Conservation (phyloP, 148 eudicot species). For the Rheum nobile region DNA sequence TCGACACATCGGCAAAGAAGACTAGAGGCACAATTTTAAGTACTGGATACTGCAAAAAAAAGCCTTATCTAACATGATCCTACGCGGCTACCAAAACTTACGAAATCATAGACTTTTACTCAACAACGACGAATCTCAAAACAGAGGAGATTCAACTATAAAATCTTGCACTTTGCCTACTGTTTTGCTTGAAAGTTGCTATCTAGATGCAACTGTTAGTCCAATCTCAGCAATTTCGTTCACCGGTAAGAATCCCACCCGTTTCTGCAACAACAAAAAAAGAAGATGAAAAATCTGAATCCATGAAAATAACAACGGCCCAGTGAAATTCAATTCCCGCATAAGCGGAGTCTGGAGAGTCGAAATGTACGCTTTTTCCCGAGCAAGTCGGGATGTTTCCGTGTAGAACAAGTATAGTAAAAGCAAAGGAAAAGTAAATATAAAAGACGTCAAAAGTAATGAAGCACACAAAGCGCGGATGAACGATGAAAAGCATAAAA, state of each 20-base stretch:
- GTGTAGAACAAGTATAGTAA: no score
- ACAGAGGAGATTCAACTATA: neutral
- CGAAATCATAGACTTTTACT: neutral
- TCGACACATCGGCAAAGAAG: no score
- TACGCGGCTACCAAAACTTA: neutral
- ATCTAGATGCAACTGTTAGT: slow-evolving; percentile 29
- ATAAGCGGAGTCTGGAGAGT: no score
- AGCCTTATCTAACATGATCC: neutral
- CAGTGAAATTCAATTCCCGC: no score
- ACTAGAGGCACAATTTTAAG: neutral
- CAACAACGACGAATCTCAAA: neutral
- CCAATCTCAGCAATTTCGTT: slow-evolving; percentile 42
- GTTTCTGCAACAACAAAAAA: slow-evolving; percentile 33
- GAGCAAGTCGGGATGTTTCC: no score
- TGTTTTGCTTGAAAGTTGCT: neutral
- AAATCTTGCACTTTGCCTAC: neutral
- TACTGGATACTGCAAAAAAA: neutral
- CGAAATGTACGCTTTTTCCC: no score
- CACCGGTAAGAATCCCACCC: slow-evolving; percentile 56
- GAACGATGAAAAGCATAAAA: no score
- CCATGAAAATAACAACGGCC: no score
- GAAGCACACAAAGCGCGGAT: no score
- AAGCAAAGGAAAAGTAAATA: no score
- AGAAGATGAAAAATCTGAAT: neutral
- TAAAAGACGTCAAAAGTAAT: no score